A percentile compares a stretch with the other conserved stretches of the same genome.
phyloP scores from a whole-genome alignment of 441 rosid genomes.

The Kokia cookei region DNA sequence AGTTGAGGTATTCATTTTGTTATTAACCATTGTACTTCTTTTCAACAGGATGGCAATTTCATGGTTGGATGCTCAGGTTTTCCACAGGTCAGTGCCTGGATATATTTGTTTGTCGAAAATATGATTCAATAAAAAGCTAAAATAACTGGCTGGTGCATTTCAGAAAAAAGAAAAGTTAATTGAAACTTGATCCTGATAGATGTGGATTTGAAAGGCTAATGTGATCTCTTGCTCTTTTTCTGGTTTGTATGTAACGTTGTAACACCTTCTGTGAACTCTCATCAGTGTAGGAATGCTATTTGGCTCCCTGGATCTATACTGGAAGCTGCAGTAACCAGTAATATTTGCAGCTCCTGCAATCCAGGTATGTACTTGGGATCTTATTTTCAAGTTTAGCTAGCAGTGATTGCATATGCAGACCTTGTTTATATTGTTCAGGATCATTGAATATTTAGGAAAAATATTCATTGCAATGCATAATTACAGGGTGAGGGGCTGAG shows the following conservation, averaged over 20 bases:
- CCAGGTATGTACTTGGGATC: conserved; percentile 50
- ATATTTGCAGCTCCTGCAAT: conserved; percentile 69
- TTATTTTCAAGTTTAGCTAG: not conserved
- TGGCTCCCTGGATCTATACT: conserved; percentile 95
- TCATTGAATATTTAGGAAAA: not conserved
- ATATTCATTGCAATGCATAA: not conserved
- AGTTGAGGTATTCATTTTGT: conserved; percentile 4
- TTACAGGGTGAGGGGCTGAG: not conserved
- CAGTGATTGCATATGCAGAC: not conserved
- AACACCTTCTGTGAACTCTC: conserved; percentile 8
- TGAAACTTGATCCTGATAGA: not conserved
- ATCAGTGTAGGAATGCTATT: conserved; percentile 86
- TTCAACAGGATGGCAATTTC: conserved; percentile 77
- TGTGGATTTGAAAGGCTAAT: not conserved
- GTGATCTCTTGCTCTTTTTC: not conserved
- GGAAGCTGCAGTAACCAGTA: conserved; percentile 79
- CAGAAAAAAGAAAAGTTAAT: not conserved
- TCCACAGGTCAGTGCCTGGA: conserved; percentile 65
- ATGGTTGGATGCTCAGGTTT: conserved; percentile 92
- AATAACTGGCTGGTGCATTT: not conserved
- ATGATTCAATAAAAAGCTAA: not conserved
- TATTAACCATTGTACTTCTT: conserved; percentile 7
- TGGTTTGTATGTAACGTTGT: not conserved
- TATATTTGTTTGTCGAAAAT: not conserved
- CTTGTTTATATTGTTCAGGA: not conserved